These are phyloP conservation scores for Pleurotus djamor DNA, from an alignment of 768 basidiomycete genomes.

Conservation along the genomic window DNA sequence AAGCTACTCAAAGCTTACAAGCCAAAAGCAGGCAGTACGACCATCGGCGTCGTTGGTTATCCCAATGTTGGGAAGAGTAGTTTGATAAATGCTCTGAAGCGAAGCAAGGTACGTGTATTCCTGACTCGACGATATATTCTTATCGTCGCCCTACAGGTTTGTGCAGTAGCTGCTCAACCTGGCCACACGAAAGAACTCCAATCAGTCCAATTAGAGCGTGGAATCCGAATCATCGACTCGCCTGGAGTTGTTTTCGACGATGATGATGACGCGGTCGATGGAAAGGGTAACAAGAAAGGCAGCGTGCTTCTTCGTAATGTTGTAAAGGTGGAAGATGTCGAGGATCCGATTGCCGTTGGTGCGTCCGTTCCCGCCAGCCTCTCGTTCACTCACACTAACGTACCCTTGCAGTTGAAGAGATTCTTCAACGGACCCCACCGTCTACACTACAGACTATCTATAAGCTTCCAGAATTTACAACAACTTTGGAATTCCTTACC, in stretches of 20 bases:
- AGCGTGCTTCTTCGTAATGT: slow-evolving; percentile 85
- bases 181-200: slow-evolving; percentile 94
- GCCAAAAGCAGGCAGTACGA: slow-evolving; percentile 70
- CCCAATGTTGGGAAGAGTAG: slow-evolving; percentile 98
- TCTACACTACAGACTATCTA: slow-evolving; percentile 84
- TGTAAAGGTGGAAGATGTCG: slow-evolving; percentile 85
- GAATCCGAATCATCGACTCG: slow-evolving; percentile 90
- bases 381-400: too few relatives aligned
- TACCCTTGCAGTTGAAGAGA: slow-evolving; percentile 72
- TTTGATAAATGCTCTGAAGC: slow-evolving; percentile 89
- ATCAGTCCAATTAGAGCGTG: slow-evolving; percentile 89
- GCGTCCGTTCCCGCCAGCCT: slow-evolving; percentile 19
- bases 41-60: slow-evolving; percentile 92
- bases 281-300: slow-evolving; percentile 45
- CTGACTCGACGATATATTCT: not conserved
- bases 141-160: slow-evolving; percentile 51
- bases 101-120: slow-evolving; percentile 57
- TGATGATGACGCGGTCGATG: slow-evolving; percentile 42
- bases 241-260: slow-evolving; percentile 98
- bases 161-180: slow-evolving; percentile 90
- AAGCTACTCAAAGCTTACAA: slow-evolving; percentile 85
- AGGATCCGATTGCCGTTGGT: slow-evolving; percentile 91
- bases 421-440: slow-evolving; percentile 67
- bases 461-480: slow-evolving; percentile 70
- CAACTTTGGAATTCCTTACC: slow-evolving; percentile 82